Evolutionary conservation across 208 protist species (phyloP).

Genomic region (Leishmania martiniquensis): DNA sequence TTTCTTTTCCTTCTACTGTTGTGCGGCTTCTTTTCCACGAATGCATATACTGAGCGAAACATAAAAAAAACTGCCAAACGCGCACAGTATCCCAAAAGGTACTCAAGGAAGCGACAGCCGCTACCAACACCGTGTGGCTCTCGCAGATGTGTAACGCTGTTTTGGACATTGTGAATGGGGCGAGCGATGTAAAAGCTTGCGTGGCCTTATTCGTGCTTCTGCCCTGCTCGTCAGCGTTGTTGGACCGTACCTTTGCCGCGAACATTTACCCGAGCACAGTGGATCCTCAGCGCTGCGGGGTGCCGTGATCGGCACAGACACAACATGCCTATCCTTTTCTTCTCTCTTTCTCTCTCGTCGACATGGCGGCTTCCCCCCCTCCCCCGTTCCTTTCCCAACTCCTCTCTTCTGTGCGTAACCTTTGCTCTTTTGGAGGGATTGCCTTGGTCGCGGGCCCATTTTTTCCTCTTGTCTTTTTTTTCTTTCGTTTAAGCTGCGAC

Average conservation of each 20-base stretch:
- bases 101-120: neutral
- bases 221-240: neutral
- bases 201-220: neutral
- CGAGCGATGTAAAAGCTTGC: neutral
- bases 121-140: neutral
- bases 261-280: neutral
- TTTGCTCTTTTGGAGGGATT: neutral
- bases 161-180: neutral
- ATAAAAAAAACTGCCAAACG: neutral
- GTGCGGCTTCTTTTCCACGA: neutral
- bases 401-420: neutral
- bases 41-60: slow-evolving; percentile 4
- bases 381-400: neutral
- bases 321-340: neutral
- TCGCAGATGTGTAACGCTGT: neutral
- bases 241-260: neutral
- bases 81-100: no score
- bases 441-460: neutral
- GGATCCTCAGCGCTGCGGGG: no score
- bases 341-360: neutral
- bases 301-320: neutral
- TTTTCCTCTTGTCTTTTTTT: neutral
- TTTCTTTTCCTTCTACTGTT: neutral
- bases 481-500: neutral
- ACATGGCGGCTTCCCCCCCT: neutral